These are phyloP conservation scores for Phylloporus sp. DNA, from an alignment of 768 basidiomycete species.

Conservation along the genomic window DNA sequence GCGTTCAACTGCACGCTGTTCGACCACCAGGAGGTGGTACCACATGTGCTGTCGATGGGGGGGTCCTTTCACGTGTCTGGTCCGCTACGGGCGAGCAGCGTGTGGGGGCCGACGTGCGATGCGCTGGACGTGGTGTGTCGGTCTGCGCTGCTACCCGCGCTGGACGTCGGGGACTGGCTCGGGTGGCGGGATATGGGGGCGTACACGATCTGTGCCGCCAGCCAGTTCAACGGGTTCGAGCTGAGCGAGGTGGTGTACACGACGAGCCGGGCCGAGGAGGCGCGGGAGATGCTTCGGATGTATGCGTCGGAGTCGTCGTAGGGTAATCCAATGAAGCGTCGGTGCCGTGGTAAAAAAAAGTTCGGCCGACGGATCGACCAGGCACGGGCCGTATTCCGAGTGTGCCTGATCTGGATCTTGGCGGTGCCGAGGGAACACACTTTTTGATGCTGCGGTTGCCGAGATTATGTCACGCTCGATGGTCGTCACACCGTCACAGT, in stretches of 20 bases:
- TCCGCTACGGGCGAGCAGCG: slow-evolving; percentile 52
- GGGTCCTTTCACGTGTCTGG: slow-evolving; percentile 49
- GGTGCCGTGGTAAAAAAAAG: slow-evolving; percentile 1
- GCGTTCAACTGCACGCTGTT: slow-evolving; percentile 96
- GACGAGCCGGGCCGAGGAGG: slow-evolving; percentile 54
- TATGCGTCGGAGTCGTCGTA: slow-evolving; percentile 41
- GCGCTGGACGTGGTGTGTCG: slow-evolving; percentile 90
- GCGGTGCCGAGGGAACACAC: slow-evolving; percentile 40
- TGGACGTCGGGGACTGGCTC: slow-evolving; percentile 95
- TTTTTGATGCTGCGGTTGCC: slow-evolving; percentile 32
- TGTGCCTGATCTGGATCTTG: slow-evolving; percentile 41
- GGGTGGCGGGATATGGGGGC: slow-evolving; percentile 99
- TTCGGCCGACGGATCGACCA: slow-evolving; percentile 27
- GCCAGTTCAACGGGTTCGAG: slow-evolving; percentile 92
- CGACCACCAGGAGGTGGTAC: slow-evolving; percentile 91
- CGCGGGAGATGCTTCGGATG: slow-evolving; percentile 45
- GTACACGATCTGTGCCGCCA: slow-evolving; percentile 96
- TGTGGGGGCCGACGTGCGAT: slow-evolving; percentile 99
- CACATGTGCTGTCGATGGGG: slow-evolving; percentile 69
- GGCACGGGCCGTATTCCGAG: slow-evolving; percentile 18
- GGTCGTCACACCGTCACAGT: slow-evolving; percentile 29
- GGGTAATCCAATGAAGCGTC: slow-evolving; percentile 17
- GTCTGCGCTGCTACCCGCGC: slow-evolving; percentile 57
- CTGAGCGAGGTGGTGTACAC: slow-evolving; percentile 79
- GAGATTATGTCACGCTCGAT: slow-evolving; percentile 30